Conservation (phyloP, 2,329 filamentous ascomycete genomes). For the Laburnicola sp. region DNA sequence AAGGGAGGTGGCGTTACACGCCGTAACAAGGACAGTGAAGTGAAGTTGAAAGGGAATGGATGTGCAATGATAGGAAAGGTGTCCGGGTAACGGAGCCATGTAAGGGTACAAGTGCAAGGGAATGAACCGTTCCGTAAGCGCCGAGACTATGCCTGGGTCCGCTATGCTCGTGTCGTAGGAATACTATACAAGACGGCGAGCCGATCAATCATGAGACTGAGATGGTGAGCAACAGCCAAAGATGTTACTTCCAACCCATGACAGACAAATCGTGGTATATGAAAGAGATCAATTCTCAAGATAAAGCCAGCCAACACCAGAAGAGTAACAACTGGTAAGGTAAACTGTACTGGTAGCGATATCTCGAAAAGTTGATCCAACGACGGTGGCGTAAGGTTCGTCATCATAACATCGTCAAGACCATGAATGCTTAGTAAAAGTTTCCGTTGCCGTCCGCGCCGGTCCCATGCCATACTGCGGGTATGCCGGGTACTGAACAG, state of each 20-base stretch:
- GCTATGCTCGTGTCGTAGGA: conserved; percentile 36
- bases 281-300: conserved; percentile 30
- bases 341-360: conserved; percentile 25
- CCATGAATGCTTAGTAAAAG: conserved; percentile 46
- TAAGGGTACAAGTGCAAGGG: conserved; percentile 12
- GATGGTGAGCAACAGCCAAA: conserved; percentile 20
- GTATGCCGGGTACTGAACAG: conserved; percentile 47
- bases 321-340: conserved; percentile 24
- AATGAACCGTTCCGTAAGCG: conserved; percentile 23
- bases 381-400: conserved; percentile 47
- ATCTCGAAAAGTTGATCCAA: conserved; percentile 19
- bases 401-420: conserved; percentile 53
- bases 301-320: conserved; percentile 28
- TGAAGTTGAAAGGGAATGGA: background rate
- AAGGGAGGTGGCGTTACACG: background rate
- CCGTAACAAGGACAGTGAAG: background rate
- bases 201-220: conserved; percentile 19
- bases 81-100: conserved; percentile 3
- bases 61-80: conserved; percentile 1
- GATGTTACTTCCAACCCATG: conserved; percentile 15
- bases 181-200: conserved; percentile 43
- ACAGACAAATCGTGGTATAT: conserved; percentile 31
- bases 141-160: conserved; percentile 40
- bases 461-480: conserved; percentile 43
- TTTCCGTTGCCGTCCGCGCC: conserved; percentile 43